A percentile compares a stretch with the other conserved stretches of the same genome.
These are phyloP conservation scores for Pseudocercospora vitis DNA, from an alignment of 2,329 filamentous ascomycete genomes.

Conservation along the genomic window DNA sequence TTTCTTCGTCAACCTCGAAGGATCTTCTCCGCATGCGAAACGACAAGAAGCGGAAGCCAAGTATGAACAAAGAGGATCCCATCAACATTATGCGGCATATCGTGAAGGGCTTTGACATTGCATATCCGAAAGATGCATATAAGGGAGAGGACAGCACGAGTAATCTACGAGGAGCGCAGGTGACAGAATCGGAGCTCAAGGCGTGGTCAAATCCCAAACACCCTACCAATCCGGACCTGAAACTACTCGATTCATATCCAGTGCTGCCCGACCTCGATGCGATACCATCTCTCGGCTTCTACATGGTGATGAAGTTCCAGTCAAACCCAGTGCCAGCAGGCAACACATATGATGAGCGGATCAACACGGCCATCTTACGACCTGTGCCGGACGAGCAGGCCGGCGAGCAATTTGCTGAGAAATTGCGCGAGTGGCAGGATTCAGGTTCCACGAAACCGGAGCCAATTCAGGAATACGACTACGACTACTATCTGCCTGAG, in stretches of 20 bases:
- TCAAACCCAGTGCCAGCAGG: constrained; percentile 56
- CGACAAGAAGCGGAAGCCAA: constrained; percentile 43
- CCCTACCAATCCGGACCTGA: constrained; percentile 57
- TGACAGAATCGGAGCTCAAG: constrained; percentile 55
- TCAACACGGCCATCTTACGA: constrained; percentile 60
- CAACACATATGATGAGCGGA: constrained; percentile 56
- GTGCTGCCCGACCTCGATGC: constrained; percentile 62
- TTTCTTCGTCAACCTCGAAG: constrained; percentile 57
- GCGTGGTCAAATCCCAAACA: constrained; percentile 63
- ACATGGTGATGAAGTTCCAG: constrained; percentile 62
- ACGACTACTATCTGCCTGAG: constrained; percentile 60
- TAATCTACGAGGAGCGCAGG: constrained; percentile 54
- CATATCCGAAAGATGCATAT: constrained; percentile 65
- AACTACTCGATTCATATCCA: constrained; percentile 60
- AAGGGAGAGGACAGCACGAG: constrained; percentile 62
- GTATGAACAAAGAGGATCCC: constrained; percentile 56
- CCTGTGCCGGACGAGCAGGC: constrained; percentile 51
- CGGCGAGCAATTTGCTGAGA: constrained; percentile 51
- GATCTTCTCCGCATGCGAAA: constrained; percentile 48
- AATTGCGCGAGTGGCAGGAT: constrained; percentile 48
- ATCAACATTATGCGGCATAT: constrained; percentile 61
- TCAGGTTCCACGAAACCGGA: constrained; percentile 52
- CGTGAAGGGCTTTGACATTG: constrained; percentile 64
- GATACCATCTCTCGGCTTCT: constrained; percentile 58
- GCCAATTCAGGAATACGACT: constrained; percentile 58